Conservation (phyloP, 129 eudicot species). For the Pulicaria dysenterica region DNA sequence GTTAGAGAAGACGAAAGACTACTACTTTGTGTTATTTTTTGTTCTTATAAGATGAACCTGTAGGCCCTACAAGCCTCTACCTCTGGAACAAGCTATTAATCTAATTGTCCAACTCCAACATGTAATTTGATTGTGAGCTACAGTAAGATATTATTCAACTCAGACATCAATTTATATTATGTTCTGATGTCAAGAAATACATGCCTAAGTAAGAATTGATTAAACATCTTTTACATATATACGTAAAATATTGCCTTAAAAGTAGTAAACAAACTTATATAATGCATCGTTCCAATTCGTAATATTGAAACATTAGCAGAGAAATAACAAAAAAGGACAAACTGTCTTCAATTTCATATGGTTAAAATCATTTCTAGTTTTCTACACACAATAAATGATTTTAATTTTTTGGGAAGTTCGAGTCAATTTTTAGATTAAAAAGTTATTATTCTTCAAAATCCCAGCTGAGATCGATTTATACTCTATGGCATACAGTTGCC, state of each 20-base stretch:
- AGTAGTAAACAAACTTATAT: not conserved
- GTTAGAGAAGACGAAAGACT: too few relatives aligned
- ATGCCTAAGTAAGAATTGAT: not conserved
- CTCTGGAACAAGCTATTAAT: slow-evolving; percentile 4
- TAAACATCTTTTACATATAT: not conserved
- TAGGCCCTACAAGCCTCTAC: not conserved
- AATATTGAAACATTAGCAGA: not conserved
- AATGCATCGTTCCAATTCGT: too few relatives aligned
- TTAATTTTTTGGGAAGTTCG: not conserved
- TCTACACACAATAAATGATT: not conserved
- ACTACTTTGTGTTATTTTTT: too few relatives aligned
- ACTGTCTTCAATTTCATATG: not conserved
- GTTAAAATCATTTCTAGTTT: not conserved
- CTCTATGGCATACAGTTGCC: not conserved
- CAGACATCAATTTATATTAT: not conserved
- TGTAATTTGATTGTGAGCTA: not conserved
- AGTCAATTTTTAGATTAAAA: not conserved
- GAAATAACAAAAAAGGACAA: not conserved
- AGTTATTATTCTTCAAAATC: not conserved
- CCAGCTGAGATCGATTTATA: not conserved
- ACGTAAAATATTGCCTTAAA: not conserved
- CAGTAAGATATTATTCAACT: not conserved
- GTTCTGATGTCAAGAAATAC: not conserved
- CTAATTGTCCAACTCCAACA: not conserved
- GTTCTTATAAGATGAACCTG: not conserved